These are phyloP conservation scores for Sungouiella blattae DNA, from an alignment of 805 yeast genomes.

Conservation along the genomic window DNA sequence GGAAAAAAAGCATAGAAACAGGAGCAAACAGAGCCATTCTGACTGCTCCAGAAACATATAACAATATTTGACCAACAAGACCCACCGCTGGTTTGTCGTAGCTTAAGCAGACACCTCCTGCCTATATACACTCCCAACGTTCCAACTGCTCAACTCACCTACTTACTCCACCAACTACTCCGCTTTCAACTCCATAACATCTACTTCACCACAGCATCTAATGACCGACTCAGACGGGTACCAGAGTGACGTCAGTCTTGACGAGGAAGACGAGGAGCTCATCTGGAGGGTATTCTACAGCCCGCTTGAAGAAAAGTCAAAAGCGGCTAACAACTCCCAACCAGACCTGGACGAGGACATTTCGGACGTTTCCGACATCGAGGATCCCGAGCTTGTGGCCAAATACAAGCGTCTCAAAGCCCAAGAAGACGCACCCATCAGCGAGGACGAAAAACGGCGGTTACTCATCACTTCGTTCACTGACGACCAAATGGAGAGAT, in stretches of 20 bases:
- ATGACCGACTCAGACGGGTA: slow-evolving; percentile 17
- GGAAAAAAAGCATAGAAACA: too few relatives aligned
- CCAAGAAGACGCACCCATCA: slow-evolving; percentile 24
- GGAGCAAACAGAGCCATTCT: too few relatives aligned
- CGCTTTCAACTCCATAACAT: too few relatives aligned
- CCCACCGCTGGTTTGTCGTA: too few relatives aligned
- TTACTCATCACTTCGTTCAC: slow-evolving; percentile 70
- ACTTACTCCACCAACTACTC: too few relatives aligned
- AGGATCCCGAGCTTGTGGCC: slow-evolving; percentile 24
- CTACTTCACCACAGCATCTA: too few relatives aligned
- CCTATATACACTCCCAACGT: too few relatives aligned
- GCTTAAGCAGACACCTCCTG: too few relatives aligned
- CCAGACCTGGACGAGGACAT: slow-evolving; percentile 13
- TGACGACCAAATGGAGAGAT: slow-evolving; percentile 79
- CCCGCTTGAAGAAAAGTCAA: slow-evolving; percentile 16
- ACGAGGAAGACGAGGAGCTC: slow-evolving; percentile 44
- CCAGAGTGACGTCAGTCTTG: slow-evolving; percentile 38
- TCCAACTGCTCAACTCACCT: too few relatives aligned
- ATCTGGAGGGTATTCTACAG: slow-evolving; percentile 41
- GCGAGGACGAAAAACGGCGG: slow-evolving; percentile 55
- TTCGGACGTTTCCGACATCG: slow-evolving; percentile 14
- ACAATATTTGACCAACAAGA: too few relatives aligned
- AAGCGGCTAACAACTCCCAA: slow-evolving; percentile 11
- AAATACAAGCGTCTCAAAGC: slow-evolving; percentile 30
- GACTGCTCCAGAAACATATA: too few relatives aligned